These are phyloP conservation scores for Flaveria bidentis DNA, from an alignment of 129 eudicot genomes.

Conservation along the genomic window DNA sequence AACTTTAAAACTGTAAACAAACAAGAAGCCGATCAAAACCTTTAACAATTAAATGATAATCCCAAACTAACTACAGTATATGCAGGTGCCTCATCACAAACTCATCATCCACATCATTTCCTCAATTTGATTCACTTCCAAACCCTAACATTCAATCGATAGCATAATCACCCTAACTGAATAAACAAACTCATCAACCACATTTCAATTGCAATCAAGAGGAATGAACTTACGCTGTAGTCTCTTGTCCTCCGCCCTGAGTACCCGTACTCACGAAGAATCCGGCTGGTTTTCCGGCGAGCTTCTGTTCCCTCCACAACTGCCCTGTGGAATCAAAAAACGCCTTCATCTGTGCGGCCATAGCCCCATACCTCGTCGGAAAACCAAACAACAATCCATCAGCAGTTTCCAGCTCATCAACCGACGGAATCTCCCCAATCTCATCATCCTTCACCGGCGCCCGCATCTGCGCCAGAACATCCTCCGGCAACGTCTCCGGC, in stretches of 20 bases:
- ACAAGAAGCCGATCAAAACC: not conserved
- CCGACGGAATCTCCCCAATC: constrained; percentile 59
- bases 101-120: not conserved
- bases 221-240: constrained; percentile 74
- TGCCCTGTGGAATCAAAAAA: constrained; percentile 82
- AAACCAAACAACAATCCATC: constrained; percentile 92
- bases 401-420: constrained; percentile 53
- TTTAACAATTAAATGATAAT: not conserved
- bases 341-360: constrained; percentile 99
- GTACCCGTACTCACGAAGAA: constrained; percentile 91
- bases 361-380: constrained; percentile 86
- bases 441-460: constrained; percentile 79
- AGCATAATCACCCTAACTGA: not conserved
- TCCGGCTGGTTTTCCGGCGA: constrained; percentile 96
- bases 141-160: constrained; percentile 9
- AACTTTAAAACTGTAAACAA: not conserved
- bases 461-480: constrained; percentile 66
- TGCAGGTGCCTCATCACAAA: no score
- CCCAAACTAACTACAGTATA: no score
- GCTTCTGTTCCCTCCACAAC: constrained; percentile 86
- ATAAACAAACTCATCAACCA: not conserved
- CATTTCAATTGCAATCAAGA: constrained; percentile 4
- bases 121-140: constrained; percentile 12
- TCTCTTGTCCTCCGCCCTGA: constrained; percentile 98
- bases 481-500: constrained; percentile 83